phyloP scores from a whole-genome alignment of 306 rosid species.

The Prosopis cineraria region DNA sequence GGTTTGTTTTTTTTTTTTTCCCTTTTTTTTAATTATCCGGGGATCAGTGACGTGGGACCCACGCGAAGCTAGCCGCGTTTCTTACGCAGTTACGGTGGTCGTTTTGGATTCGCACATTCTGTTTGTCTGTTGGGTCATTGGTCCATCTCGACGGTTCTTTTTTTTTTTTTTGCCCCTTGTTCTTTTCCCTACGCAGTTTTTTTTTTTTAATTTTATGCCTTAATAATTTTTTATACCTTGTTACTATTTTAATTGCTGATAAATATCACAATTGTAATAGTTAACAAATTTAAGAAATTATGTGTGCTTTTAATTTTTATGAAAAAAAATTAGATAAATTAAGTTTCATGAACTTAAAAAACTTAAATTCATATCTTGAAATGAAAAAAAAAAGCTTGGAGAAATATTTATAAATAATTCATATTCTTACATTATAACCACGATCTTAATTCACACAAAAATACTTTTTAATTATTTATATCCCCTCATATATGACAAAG shows the following conservation, averaged over 20 bases:
- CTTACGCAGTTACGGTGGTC: not conserved
- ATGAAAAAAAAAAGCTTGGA: too few species aligned
- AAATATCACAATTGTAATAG: not conserved
- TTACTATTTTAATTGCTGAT: not conserved
- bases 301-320: not conserved
- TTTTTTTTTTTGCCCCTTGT: not conserved
- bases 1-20: not conserved
- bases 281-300: not conserved
- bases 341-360: too few species aligned
- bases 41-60: not conserved
- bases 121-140: not conserved
- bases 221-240: too few species aligned
- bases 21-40: not conserved
- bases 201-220: not conserved
- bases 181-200: too few species aligned
- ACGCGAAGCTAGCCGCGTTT: not conserved
- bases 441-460: too few species aligned
- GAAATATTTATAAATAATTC: too few species aligned
- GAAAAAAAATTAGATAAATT: not conserved
- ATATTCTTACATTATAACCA: too few species aligned
- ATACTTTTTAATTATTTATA: too few species aligned
- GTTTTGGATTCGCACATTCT: not conserved
- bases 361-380: too few species aligned
- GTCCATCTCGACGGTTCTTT: not conserved
- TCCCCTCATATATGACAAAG: too few species aligned